Conservation (phyloP, 495 filamentous ascomycete species). For the Penicillium maclennaniae region DNA sequence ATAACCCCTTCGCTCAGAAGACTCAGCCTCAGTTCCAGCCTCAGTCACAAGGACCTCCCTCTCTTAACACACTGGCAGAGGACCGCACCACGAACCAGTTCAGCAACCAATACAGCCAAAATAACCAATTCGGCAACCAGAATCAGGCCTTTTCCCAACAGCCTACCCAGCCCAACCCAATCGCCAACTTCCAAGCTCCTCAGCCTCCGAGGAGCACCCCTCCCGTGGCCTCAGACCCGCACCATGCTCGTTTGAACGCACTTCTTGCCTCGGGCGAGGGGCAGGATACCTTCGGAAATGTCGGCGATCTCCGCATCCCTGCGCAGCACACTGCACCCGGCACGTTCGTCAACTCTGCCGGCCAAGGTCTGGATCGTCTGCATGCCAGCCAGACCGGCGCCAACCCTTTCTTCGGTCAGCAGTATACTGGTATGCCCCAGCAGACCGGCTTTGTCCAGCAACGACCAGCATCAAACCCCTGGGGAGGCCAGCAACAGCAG, state of each 20-base stretch:
- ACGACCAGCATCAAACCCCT: conserved; percentile 63
- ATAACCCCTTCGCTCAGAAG: conserved; percentile 85
- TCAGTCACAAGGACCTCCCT: conserved; percentile 53
- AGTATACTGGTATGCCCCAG: conserved; percentile 64
- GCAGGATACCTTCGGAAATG: conserved; percentile 95
- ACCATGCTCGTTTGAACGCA: conserved; percentile 84
- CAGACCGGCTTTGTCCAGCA: conserved; percentile 53
- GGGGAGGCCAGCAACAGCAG: conserved; percentile 60
- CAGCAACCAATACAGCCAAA: conserved; percentile 46
- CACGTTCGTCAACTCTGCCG: conserved; percentile 93
- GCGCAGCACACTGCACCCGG: conserved; percentile 96
- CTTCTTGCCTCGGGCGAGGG: conserved; percentile 84
- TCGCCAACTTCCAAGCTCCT: conserved; percentile 49
- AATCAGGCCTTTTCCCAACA: conserved; percentile 17
- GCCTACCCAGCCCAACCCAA: conserved; percentile 42
- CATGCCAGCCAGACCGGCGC: conserved; percentile 76
- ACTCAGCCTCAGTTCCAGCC: conserved; percentile 57
- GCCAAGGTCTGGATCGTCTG: conserved; percentile 64
- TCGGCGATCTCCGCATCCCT: conserved; percentile 89
- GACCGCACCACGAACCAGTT: conserved; percentile 61
- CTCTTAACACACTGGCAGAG: conserved; percentile 66
- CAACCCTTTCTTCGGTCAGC: conserved; percentile 84
- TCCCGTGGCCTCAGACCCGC: conserved; percentile 56
- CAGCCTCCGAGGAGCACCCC: conserved; percentile 45
- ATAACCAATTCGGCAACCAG: conserved; percentile 25